phyloP scores from a whole-genome alignment of 108 stramenopile species.

The Bacterosira constricta region DNA sequence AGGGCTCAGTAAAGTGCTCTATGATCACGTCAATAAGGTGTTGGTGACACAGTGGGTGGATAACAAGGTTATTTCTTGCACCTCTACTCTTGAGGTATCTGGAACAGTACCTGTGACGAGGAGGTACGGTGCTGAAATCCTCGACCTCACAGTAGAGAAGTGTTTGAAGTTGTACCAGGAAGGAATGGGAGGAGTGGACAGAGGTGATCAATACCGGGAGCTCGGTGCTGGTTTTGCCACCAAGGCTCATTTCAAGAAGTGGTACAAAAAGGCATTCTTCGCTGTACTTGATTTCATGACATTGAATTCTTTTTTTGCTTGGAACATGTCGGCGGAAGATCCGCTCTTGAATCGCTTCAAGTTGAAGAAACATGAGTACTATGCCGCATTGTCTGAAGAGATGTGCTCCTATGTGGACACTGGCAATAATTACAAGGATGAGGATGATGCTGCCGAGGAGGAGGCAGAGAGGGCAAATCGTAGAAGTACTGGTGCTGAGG shows the following conservation, averaged over 20 bases:
- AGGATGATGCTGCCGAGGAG: too few relatives aligned
- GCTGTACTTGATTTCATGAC: slow-evolving; percentile 15
- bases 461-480: too few relatives aligned
- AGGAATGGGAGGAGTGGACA: slow-evolving; percentile 2
- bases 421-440: too few relatives aligned
- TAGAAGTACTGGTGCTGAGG: too few relatives aligned
- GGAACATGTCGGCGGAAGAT: neutral
- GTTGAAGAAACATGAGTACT: too few relatives aligned
- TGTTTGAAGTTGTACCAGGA: neutral
- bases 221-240: slow-evolving; percentile 18
- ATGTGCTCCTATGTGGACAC: too few relatives aligned
- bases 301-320: neutral
- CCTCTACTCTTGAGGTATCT: slow-evolving; percentile 7
- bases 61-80: slow-evolving; percentile 17
- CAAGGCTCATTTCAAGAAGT: slow-evolving; percentile 25
- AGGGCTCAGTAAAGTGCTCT: neutral
- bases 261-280: slow-evolving; percentile 24
- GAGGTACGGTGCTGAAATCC: neutral
- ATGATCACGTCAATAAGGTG: too few relatives aligned
- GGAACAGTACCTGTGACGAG: neutral
- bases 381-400: too few relatives aligned
- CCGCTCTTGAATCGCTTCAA: too few relatives aligned
- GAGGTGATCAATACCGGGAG: slow-evolving; percentile 1
- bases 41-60: too few relatives aligned
- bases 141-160: neutral